phyloP scores from a whole-genome alignment of 176 grass and related monocot species.

The Triticum urartu region DNA sequence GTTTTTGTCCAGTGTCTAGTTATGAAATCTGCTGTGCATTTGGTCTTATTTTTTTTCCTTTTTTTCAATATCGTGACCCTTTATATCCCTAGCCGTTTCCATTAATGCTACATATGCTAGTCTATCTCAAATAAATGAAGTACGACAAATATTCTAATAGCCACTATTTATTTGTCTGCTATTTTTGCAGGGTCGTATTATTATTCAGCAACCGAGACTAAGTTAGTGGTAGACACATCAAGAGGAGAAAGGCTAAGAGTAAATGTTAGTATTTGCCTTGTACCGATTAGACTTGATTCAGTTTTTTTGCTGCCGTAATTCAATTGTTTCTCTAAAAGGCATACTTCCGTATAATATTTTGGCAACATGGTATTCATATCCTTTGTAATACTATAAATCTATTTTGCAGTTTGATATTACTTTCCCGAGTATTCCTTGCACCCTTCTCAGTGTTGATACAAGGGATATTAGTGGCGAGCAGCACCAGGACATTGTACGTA shows the following conservation, averaged over 20 bases:
- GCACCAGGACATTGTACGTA: conserved; percentile 83
- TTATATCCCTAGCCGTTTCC: not conserved
- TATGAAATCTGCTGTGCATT: not conserved
- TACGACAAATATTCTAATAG: not conserved
- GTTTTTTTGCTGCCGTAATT: not conserved
- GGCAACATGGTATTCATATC: not conserved
- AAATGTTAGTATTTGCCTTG: conserved; percentile 56
- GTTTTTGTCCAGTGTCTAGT: not conserved
- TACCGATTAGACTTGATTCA: conserved; percentile 17
- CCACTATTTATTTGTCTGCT: conserved; percentile 20
- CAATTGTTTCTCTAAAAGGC: conserved; percentile 19
- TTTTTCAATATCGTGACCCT: not conserved
- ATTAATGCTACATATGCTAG: conserved; percentile 3
- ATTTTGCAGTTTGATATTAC: conserved; percentile 91
- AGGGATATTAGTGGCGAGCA: conserved; percentile 93
- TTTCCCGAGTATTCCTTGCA: conserved; percentile 83
- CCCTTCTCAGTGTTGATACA: conserved; percentile 92
- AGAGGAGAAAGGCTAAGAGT: conserved; percentile 88
- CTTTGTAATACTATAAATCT: conserved; percentile 39
- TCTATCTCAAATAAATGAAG: not conserved
- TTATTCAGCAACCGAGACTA: conserved; percentile 78
- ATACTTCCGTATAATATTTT: not conserved
- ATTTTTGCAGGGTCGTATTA: conserved; percentile 69
- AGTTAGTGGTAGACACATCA: conserved; percentile 92
- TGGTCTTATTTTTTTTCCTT: not conserved